A percentile compares a stretch with the other conserved stretches of the same genome.
These are phyloP conservation scores for Purpureocillium takamizusanense DNA, from an alignment of 2,329 filamentous ascomycete genomes.

Conservation along the genomic window DNA sequence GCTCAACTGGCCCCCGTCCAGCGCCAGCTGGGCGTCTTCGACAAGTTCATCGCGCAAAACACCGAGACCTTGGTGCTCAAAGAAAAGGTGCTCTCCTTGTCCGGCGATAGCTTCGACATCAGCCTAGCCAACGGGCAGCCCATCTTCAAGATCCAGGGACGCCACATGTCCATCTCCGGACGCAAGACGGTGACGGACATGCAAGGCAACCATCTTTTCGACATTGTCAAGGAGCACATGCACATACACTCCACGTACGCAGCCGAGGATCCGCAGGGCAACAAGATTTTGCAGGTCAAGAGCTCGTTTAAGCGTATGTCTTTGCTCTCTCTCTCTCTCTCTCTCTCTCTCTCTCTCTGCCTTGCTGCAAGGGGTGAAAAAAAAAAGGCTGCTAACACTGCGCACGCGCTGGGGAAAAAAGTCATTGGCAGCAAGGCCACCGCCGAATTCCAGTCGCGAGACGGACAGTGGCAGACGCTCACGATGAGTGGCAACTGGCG, in stretches of 20 bases:
- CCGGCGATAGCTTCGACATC: slow-evolving; percentile 57
- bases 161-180: slow-evolving; percentile 39
- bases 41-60: slow-evolving; percentile 25
- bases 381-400: too few relatives aligned
- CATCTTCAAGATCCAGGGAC: slow-evolving; percentile 47
- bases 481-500: slow-evolving; percentile 54
- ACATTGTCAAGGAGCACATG: slow-evolving; percentile 43
- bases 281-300: slow-evolving; percentile 46
- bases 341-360: too few relatives aligned
- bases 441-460: slow-evolving; percentile 44
- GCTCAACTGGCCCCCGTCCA: slow-evolving; percentile 17
- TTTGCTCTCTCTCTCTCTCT: too few relatives aligned
- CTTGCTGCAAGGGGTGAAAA: too few relatives aligned
- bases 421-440: slow-evolving; percentile 46
- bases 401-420: too few relatives aligned
- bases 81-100: slow-evolving; percentile 53
- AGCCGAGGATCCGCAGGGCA: slow-evolving; percentile 32
- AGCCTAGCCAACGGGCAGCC: slow-evolving; percentile 42
- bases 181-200: slow-evolving; percentile 49
- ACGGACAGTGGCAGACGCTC: slow-evolving; percentile 34
- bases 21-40: slow-evolving; percentile 29
- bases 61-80: slow-evolving; percentile 45
- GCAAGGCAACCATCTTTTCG: slow-evolving; percentile 45
- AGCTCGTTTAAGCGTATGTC: slow-evolving; percentile 21
- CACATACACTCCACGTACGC: slow-evolving; percentile 43